Percentiles rank a stretch among this genome's conserved stretches.
These are phyloP conservation scores for Cyberlindnera samutprakarnensis DNA, from an alignment of 805 yeast species.

Conservation along the genomic window DNA sequence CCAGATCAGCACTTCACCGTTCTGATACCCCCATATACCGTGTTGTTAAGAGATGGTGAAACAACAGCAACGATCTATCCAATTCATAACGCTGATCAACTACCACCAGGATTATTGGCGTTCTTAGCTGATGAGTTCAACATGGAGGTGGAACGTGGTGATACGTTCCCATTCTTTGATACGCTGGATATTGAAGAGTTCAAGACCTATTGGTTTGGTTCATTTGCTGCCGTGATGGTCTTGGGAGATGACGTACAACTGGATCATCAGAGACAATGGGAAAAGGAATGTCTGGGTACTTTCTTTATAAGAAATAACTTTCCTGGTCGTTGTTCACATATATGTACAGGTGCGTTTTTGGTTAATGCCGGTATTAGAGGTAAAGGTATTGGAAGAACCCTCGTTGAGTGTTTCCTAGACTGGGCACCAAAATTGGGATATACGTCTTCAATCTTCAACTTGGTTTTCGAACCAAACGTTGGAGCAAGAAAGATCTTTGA, in stretches of 20 bases:
- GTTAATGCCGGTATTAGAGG: conserved; percentile 92
- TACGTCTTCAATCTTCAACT: conserved; percentile 73
- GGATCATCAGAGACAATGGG: conserved; percentile 68
- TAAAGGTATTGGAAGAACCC: conserved; percentile 81
- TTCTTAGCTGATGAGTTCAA: conserved; percentile 89
- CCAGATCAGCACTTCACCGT: conserved; percentile 20
- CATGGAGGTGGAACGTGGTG: conserved; percentile 86
- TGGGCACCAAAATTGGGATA: conserved; percentile 93
- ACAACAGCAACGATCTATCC: conserved; percentile 94
- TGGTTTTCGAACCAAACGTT: conserved; percentile 82
- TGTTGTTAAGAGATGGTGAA: conserved; percentile 77
- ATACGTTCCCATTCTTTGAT: conserved; percentile 80
- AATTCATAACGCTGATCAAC: conserved; percentile 50
- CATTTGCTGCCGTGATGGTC: conserved; percentile 69
- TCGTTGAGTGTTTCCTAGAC: conserved; percentile 75
- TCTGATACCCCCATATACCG: conserved; percentile 54
- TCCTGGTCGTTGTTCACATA: conserved; percentile 89
- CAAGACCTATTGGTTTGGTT: conserved; percentile 80
- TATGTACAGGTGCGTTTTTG: conserved; percentile 82
- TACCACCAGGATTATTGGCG: conserved; percentile 73
- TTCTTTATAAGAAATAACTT: conserved; percentile 81
- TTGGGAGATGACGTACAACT: conserved; percentile 65
- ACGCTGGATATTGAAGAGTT: conserved; percentile 70
- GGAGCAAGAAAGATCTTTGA: conserved; percentile 79
- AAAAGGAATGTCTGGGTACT: conserved; percentile 84